These are phyloP conservation scores for Zasmidium cellare DNA, from an alignment of 2,329 filamentous ascomycete genomes.

Conservation along the genomic window DNA sequence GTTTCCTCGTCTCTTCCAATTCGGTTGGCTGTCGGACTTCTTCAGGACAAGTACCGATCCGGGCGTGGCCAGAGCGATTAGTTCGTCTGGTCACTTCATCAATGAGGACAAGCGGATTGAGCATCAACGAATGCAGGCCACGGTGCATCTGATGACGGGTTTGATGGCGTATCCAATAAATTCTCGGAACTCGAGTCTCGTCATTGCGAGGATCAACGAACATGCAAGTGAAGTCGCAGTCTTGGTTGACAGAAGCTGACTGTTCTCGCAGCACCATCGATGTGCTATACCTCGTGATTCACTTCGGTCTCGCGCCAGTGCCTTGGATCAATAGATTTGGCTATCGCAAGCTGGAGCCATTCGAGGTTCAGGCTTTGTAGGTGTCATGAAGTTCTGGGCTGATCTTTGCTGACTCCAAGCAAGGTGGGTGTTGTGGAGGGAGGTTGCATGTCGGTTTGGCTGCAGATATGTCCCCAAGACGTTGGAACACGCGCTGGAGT, in stretches of 20 bases:
- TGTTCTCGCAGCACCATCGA: conserved; percentile 7
- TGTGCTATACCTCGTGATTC: conserved; percentile 12
- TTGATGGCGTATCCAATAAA: conserved; percentile 6
- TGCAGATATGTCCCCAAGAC: conserved; percentile 2
- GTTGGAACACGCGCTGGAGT: not conserved
- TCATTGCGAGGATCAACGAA: conserved; percentile 11
- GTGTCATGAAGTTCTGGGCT: not conserved
- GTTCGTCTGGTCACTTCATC: conserved; percentile 11
- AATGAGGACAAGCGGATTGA: conserved; percentile 13
- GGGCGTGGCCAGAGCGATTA: conserved; percentile 7
- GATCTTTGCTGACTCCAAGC: not conserved
- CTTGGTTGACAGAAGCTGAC: not conserved
- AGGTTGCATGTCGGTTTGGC: conserved; percentile 1
- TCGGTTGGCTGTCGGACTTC: conserved; percentile 13
- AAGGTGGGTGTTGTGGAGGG: conserved; percentile 5
- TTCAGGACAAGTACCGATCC: conserved; percentile 10
- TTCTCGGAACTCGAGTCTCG: conserved; percentile 7
- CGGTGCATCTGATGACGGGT: conserved; percentile 9
- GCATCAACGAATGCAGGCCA: conserved; percentile 14
- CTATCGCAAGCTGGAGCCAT: conserved; percentile 13
- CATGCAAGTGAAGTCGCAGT: not conserved
- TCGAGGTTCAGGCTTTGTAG: conserved; percentile 7
- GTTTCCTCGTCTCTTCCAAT: conserved; percentile 9
- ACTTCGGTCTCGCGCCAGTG: conserved; percentile 12
- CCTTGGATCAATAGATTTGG: conserved; percentile 16